Conservation (phyloP, 768 basidiomycete species). For the Chalciporus pseudorubinellus region DNA sequence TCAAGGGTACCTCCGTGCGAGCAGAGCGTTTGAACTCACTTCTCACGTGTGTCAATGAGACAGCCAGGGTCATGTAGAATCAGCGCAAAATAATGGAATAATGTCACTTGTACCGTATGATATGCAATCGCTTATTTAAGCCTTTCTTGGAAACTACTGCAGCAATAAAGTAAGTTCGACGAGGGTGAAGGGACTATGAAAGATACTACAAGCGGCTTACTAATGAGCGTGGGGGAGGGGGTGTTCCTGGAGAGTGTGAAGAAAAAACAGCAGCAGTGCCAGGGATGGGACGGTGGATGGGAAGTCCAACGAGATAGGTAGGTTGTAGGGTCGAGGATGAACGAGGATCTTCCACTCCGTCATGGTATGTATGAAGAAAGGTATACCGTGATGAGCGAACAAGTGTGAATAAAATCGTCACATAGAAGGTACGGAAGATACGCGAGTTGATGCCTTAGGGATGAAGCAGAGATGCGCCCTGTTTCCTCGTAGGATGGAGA, state of each 20-base stretch:
- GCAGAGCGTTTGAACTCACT: conserved; percentile 14
- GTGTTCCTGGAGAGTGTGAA: conserved; percentile 5
- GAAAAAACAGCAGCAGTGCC: conserved; percentile 4
- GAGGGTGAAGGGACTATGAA: conserved; percentile 9
- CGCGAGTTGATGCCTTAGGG: background rate
- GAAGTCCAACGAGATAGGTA: conserved; percentile 15
- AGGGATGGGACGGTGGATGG: conserved; percentile 5
- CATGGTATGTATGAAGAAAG: conserved; percentile 19
- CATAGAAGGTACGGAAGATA: conserved; percentile 6
- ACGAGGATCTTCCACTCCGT: conserved; percentile 17
- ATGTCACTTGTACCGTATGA: conserved; percentile 13
- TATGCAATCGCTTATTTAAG: conserved; percentile 7
- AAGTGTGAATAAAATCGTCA: conserved; percentile 14
- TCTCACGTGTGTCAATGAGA: conserved; percentile 2
- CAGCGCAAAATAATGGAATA: conserved; percentile 1
- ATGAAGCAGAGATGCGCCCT: background rate
- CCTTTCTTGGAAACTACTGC: conserved; percentile 21
- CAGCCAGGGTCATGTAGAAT: background rate
- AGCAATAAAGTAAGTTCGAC: conserved; percentile 22
- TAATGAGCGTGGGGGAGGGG: conserved; percentile 20
- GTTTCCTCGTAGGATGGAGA: background rate
- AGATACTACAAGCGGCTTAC: conserved; percentile 24
- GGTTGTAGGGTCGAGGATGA: conserved; percentile 14
- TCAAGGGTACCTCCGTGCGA: conserved; percentile 30
- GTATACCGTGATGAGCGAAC: conserved; percentile 24